These are phyloP conservation scores for Avena insularis DNA, from an alignment of 176 grass and related monocot species.

Conservation along the genomic window DNA sequence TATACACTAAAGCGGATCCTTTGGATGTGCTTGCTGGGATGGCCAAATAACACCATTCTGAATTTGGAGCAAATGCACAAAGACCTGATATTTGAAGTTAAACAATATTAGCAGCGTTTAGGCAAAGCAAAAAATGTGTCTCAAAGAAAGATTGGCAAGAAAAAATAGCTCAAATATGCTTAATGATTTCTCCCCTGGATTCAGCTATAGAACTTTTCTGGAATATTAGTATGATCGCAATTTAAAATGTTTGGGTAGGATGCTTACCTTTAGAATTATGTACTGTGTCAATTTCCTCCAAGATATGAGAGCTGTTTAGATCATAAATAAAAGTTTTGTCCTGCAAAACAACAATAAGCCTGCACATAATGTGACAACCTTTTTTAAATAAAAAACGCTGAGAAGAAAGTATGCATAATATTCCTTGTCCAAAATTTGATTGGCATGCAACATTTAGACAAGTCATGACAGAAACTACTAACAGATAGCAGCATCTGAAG, in stretches of 20 bases:
- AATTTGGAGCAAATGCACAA: conserved; percentile 93
- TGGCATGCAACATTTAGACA: neutral
- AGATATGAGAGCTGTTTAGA: conserved; percentile 71
- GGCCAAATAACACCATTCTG: conserved; percentile 81
- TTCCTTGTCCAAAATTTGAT: neutral
- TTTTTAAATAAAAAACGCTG: conserved; percentile 27
- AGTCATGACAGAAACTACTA: conserved; percentile 19
- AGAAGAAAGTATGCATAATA: conserved; percentile 20
- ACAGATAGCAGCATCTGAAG: neutral
- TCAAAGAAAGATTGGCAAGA: neutral
- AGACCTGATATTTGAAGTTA: conserved; percentile 61
- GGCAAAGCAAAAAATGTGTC: neutral
- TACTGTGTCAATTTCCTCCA: conserved; percentile 94
- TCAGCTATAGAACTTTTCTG: neutral
- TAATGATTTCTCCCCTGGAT: neutral
- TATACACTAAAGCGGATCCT: conserved; percentile 90
- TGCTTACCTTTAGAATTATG: conserved; percentile 84
- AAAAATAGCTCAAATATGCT: neutral
- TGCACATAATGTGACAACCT: conserved; percentile 64
- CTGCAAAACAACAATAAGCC: conserved; percentile 96
- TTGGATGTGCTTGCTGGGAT: conserved; percentile 88
- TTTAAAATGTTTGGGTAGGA: conserved; percentile 17
- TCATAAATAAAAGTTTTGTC: conserved; percentile 87
- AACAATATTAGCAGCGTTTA: conserved; percentile 37
- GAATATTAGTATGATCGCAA: neutral